Conservation (phyloP, 2,329 filamentous ascomycete species). For the Botrytis porri region DNA sequence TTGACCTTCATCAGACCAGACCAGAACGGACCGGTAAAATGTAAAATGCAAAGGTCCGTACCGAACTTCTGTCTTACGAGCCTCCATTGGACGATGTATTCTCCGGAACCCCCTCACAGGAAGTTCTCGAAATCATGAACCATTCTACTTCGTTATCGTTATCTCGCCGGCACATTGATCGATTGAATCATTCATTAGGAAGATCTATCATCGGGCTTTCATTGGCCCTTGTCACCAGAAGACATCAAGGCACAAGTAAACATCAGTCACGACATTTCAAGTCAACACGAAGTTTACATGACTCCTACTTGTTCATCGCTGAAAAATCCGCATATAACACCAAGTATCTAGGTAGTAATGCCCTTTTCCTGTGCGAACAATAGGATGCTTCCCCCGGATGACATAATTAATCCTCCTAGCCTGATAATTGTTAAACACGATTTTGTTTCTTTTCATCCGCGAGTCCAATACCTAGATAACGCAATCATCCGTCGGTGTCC, state of each 20-base stretch:
- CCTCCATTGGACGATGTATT: background rate
- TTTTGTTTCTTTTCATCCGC: background rate
- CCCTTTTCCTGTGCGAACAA: background rate
- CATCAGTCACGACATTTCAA: background rate
- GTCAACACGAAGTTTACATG: background rate
- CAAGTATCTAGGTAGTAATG: background rate
- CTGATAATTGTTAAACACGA: background rate
- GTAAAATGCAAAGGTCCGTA: constrained; percentile 11
- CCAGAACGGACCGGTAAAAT: background rate
- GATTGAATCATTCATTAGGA: background rate
- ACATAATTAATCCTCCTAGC: background rate
- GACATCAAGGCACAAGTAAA: background rate
- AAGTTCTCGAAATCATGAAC: background rate
- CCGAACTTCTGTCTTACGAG: background rate
- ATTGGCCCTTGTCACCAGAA: background rate
- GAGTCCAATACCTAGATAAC: constrained; percentile 2
- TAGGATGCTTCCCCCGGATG: background rate
- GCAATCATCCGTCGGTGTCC: constrained; percentile 12
- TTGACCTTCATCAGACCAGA: background rate
- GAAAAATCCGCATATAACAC: background rate
- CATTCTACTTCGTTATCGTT: background rate
- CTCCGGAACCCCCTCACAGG: background rate
- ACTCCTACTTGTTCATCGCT: background rate
- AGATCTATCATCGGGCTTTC: background rate
- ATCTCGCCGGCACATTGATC: background rate